Percentiles rank a stretch among this genome's conserved stretches.
Evolutionary conservation across 805 yeast species (phyloP).

Genomic region (Pichia occidentalis): DNA sequence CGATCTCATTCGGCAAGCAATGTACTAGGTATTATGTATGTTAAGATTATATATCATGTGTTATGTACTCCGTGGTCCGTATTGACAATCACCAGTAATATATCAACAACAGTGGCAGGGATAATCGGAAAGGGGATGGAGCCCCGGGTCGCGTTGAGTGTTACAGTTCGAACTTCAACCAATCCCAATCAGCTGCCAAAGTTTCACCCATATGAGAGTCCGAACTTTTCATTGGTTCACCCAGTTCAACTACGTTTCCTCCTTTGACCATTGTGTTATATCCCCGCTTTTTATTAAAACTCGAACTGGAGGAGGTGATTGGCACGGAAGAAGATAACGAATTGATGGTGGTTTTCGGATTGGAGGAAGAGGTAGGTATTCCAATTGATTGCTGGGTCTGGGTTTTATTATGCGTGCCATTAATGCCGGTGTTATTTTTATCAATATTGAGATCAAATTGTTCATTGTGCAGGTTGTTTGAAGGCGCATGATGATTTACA

Average conservation of each 20-base stretch:
- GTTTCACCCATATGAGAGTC: slow-evolving; percentile 30
- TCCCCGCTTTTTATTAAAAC: slow-evolving; percentile 8
- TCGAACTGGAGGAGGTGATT: slow-evolving; percentile 1
- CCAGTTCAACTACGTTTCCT: slow-evolving; percentile 11
- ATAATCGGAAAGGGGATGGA: too few species aligned
- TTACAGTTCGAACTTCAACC: slow-evolving; percentile 29
- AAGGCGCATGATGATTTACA: background rate
- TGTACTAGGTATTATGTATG: too few species aligned
- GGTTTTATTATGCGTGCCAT: background rate
- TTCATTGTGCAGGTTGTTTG: too few species aligned
- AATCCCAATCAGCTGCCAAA: slow-evolving; percentile 31
- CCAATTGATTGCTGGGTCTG: slow-evolving; percentile 7
- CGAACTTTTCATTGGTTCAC: slow-evolving; percentile 17
- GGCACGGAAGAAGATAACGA: background rate
- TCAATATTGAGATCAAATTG: too few species aligned
- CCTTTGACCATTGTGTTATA: slow-evolving; percentile 5
- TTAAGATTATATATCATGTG: too few species aligned
- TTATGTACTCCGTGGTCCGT: too few species aligned
- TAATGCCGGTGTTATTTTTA: background rate
- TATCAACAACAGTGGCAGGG: too few species aligned
- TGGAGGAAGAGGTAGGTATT: slow-evolving; percentile 1
- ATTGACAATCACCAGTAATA: too few species aligned
- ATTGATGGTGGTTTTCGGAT: background rate
- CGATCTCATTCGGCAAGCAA: slow-evolving; percentile 26
- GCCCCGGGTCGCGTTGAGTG: too few species aligned